Evolutionary conservation across 2,329 filamentous ascomycete genomes (phyloP).

Genomic region (Diaporthe amygdali): DNA sequence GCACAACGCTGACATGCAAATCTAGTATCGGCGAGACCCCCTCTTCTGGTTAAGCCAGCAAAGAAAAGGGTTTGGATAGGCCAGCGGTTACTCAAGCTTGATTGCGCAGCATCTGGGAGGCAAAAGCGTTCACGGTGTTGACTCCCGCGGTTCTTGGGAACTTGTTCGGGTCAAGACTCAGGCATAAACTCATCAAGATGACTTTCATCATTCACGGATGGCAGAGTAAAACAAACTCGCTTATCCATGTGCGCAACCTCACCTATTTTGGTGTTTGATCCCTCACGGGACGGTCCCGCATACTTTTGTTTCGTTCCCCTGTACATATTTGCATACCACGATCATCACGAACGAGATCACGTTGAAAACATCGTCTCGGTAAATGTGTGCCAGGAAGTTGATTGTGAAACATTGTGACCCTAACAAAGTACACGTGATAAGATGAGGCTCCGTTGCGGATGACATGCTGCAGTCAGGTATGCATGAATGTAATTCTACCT

Average conservation of each 20-base stretch:
- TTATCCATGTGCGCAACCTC: not conserved
- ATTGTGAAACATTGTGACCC: not conserved
- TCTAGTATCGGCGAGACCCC: conserved; percentile 24
- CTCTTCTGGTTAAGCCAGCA: not conserved
- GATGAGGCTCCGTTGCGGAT: not conserved
- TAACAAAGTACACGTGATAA: too few species aligned
- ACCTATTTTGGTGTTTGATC: too few species aligned
- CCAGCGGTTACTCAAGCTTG: not conserved
- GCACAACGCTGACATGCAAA: not conserved
- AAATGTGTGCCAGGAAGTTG: not conserved
- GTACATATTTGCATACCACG: conserved; percentile 7
- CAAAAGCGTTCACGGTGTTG: conserved; percentile 1
- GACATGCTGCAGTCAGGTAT: not conserved
- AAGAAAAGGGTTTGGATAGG: not conserved
- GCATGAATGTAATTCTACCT: not conserved
- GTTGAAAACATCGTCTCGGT: not conserved
- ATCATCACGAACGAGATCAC: conserved; percentile 15
- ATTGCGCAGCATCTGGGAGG: conserved; percentile 3
- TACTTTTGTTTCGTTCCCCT: not conserved
- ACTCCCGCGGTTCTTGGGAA: not conserved
- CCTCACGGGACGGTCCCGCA: not conserved
- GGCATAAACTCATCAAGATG: not conserved
- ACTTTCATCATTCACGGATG: not conserved
- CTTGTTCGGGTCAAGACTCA: conserved; percentile 7
- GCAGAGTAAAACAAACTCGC: not conserved